A percentile compares a stretch with the other conserved stretches of the same genome.
phyloP scores from a whole-genome alignment of 192 early-diverging fungal genomes.

The Rhizophagus prolifer region DNA sequence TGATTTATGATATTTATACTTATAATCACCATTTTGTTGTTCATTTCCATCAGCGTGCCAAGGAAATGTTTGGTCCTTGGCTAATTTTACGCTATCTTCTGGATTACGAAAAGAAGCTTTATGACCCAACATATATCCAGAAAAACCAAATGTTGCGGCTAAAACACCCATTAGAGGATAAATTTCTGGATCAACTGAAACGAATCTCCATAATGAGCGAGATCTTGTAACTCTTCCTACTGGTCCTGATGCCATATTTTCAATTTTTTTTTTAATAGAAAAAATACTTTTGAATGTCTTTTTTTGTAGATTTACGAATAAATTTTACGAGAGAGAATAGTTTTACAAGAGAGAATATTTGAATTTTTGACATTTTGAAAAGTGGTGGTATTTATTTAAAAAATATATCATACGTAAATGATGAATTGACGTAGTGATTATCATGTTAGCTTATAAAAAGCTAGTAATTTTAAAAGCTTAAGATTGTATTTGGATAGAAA shows the following conservation, averaged over 20 bases:
- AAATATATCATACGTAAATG: too few relatives aligned
- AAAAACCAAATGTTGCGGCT: slow-evolving; percentile 1
- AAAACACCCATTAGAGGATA: slow-evolving; percentile 33
- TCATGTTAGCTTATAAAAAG: too few relatives aligned
- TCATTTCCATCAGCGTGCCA: slow-evolving; percentile 8
- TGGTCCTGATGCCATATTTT: slow-evolving; percentile 27
- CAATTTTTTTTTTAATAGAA: not conserved
- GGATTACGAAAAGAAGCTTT: slow-evolving; percentile 4
- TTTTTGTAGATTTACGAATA: too few relatives aligned
- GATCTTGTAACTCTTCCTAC: slow-evolving; percentile 15
- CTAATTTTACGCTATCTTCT: slow-evolving; percentile 26
- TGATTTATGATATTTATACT: slow-evolving; percentile 28
- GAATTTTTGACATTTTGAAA: too few relatives aligned
- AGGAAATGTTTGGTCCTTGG: slow-evolving; percentile 11
- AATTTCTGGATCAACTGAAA: slow-evolving; percentile 32
- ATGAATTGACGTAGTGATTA: too few relatives aligned
- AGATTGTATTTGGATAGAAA: too few relatives aligned
- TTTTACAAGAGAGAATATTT: too few relatives aligned
- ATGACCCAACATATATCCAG: slow-evolving; percentile 30
- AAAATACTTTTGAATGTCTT: not conserved
- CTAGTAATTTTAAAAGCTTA: too few relatives aligned
- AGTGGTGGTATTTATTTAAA: too few relatives aligned
- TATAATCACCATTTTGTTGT: slow-evolving; percentile 14
- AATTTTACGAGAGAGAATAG: too few relatives aligned
- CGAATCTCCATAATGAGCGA: slow-evolving; percentile 23